phyloP scores from a whole-genome alignment of 2,329 filamentous ascomycete genomes.

The Huntiella savannae region DNA sequence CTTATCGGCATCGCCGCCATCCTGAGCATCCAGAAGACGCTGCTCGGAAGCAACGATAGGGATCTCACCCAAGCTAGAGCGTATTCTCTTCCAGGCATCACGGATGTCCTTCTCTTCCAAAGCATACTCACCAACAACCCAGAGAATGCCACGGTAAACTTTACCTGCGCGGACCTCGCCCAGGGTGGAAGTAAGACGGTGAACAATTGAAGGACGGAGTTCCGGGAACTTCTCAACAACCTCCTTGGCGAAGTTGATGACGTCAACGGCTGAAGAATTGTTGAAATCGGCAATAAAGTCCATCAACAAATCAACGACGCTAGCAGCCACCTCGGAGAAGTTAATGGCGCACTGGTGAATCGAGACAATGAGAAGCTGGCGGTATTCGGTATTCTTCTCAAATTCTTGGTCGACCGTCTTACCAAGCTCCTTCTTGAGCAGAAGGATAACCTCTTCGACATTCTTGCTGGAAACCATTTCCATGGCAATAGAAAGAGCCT shows the following conservation, averaged over 20 bases:
- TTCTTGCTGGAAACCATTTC: constrained; percentile 99
- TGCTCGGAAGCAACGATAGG: constrained; percentile 93
- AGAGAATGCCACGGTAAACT: constrained; percentile 88
- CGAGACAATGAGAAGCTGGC: constrained; percentile 84
- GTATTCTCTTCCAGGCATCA: constrained; percentile 91
- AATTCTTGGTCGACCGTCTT: constrained; percentile 98
- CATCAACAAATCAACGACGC: constrained; percentile 92
- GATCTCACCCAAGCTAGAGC: constrained; percentile 85
- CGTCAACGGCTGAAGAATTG: constrained; percentile 88
- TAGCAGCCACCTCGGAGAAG: constrained; percentile 93
- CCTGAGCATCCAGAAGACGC: constrained; percentile 68
- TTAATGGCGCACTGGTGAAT: constrained; percentile 98
- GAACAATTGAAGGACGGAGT: constrained; percentile 69
- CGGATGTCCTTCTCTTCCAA: constrained; percentile 84
- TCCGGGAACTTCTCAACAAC: constrained; percentile 96
- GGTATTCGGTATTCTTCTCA: constrained; percentile 93
- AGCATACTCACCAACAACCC: constrained; percentile 96
- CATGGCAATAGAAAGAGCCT: constrained; percentile 73
- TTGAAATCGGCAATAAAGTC: constrained; percentile 98
- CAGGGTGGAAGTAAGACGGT: constrained; percentile 73
- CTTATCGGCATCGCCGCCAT: constrained; percentile 42
- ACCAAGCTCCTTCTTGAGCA: constrained; percentile 90
- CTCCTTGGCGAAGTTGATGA: constrained; percentile 97
- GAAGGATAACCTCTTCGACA: constrained; percentile 86
- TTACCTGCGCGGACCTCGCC: constrained; percentile 90